Evolutionary conservation across 2,329 filamentous ascomycete species (phyloP), one percentile per base, ranked within the genome.

Genomic region (Zymoseptoria pseudotritici): DNA sequence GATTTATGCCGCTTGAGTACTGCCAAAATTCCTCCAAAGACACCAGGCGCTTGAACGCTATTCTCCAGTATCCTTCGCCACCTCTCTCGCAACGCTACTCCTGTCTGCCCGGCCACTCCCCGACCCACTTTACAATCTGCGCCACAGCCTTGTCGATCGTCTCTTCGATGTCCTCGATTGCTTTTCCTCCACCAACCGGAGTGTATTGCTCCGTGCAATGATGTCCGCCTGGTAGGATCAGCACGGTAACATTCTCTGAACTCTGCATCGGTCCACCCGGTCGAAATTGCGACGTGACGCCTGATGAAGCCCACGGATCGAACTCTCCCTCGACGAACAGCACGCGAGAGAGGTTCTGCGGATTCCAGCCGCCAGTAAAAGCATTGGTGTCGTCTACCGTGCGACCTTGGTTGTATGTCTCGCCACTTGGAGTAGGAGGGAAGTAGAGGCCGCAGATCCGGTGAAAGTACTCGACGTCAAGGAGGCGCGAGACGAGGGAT

Each of bases 281-380:
- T 20, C 83, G 76, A 67, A 79, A 78, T 22, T 77, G 74, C 19
- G 81, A 82, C 0, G 78, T 80, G 0, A 86, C 78, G 3, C 78
- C 78, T 0, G 80, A 77, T 3, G 81, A 78, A 36, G 79, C 75
- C 84, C 84, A 86, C 4, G 84, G 84, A 68, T 86, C 84, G 58
- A 75, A 82, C 70, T 84, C 76, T 51, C 80, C 84, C 65, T 86
- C 85, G 4, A 79, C 77, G 75, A 80, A 86, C 22, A 86, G 75
- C 20, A 87, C 72, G 2, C 83, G 78, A 13, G 78, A 80, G 2
- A 79, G 80, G 54, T 86, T 86, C 31, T 75, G 77, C 20, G 78
- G 69, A 58, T 70, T 60, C 84, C 84, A 87, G 31, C 84, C 84
- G 21, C 78, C 74, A 0, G 83, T 86, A 65, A 75, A 75, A 10